Conservation (phyloP, 1,284 basidiomycete species). For the Moesziomyces antarcticus region DNA sequence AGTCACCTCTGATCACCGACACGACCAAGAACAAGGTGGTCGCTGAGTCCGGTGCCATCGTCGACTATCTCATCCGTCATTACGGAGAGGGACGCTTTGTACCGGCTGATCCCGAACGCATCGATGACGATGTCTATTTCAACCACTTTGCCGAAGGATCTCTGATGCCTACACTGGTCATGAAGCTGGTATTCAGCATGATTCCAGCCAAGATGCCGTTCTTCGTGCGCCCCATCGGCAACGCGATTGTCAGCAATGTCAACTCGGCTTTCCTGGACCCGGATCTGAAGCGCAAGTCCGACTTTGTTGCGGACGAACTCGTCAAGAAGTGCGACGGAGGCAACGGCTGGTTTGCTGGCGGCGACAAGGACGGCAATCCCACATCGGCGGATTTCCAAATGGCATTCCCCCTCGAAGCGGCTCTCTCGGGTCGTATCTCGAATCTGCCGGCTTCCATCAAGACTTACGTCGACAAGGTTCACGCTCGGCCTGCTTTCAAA, state of each 20-base stretch:
- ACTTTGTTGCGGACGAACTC: constrained; percentile 49
- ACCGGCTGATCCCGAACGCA: constrained; percentile 32
- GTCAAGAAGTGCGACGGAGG: constrained; percentile 44
- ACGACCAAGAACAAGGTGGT: constrained; percentile 54
- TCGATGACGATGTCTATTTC: constrained; percentile 60
- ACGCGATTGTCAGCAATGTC: constrained; percentile 48
- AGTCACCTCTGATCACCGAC: constrained; percentile 64
- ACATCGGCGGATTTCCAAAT: constrained; percentile 66
- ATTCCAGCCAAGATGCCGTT: constrained; percentile 62
- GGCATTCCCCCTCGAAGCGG: constrained; percentile 63
- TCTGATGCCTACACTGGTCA: constrained; percentile 61
- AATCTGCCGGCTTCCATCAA: constrained; percentile 49
- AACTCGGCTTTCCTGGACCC: constrained; percentile 52
- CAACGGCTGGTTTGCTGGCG: constrained; percentile 62
- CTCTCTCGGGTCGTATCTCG: constrained; percentile 48
- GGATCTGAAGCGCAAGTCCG: constrained; percentile 51
- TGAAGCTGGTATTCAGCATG: constrained; percentile 59
- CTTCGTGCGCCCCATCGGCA: constrained; percentile 61
- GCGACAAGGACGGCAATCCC: constrained; percentile 64
- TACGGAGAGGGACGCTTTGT: constrained; percentile 61
- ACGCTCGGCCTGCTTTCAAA: constrained; percentile 59
- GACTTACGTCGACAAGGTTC: constrained; percentile 59
- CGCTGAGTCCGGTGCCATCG: constrained; percentile 65
- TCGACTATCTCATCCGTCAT: constrained; percentile 64
- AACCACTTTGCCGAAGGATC: constrained; percentile 64